phyloP scores from a whole-genome alignment of 352 stramenopile genomes.

The Globisporangium ultimum region DNA sequence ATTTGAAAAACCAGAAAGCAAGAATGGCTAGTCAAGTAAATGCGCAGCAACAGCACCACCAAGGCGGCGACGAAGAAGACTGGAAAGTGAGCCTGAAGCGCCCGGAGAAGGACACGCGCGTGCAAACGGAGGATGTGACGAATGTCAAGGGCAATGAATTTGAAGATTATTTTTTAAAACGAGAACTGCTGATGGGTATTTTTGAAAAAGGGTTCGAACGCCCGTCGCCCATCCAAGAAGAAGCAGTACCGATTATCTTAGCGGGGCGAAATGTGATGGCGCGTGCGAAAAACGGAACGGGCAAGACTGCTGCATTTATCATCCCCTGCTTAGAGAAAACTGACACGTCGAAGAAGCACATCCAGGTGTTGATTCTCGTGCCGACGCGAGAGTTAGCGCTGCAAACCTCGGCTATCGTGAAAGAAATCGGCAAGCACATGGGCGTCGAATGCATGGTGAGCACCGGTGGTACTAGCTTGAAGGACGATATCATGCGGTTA shows the following conservation, averaged over 20 bases:
- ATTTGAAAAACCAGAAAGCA: constrained; percentile 1
- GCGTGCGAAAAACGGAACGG: constrained; percentile 99
- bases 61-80: constrained; percentile 39
- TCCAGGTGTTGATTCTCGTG: constrained; percentile 99
- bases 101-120: constrained; percentile 83
- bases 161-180: constrained; percentile 99
- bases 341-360: constrained; percentile 94
- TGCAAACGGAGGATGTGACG: constrained; percentile 96
- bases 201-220: constrained; percentile 99
- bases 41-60: constrained; percentile 20
- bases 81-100: constrained; percentile 81
- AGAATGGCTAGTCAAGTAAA: constrained; percentile 14
- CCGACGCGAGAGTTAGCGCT: constrained; percentile 98
- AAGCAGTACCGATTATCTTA: constrained; percentile 99
- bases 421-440: constrained; percentile 99
- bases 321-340: constrained; percentile 99
- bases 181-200: constrained; percentile 99
- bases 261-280: constrained; percentile 97
- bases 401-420: constrained; percentile 98
- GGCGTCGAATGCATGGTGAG: constrained; percentile 97
- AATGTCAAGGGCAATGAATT: constrained; percentile 99
- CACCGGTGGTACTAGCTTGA: constrained; percentile 97
- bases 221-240: constrained; percentile 98
- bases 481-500: constrained; percentile 99
- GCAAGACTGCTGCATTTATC: constrained; percentile 99